Base-by-base conservation (phyloP, 768 basidiomycete genomes). In the Mycena maculata region DNA sequence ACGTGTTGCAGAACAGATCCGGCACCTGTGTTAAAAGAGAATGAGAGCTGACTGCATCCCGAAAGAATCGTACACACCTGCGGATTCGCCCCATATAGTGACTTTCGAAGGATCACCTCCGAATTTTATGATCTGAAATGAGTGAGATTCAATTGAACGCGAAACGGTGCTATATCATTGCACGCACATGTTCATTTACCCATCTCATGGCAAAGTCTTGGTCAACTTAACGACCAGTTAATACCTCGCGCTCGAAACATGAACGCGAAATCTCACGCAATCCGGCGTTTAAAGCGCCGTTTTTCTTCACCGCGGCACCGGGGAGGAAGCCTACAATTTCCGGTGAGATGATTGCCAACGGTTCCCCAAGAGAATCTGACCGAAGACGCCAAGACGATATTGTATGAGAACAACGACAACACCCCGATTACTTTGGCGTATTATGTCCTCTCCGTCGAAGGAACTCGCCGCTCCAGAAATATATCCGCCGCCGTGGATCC, bases 401-500 rank as follows among this genome's bases (percentile, higher is more conserved):
- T 84, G 83, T n/a, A 82, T 77, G 36, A 80, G 60, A 15, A 84
- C 82, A 10, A 76, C 77, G 0, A 84, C 74, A 1, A 80, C 75
- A 4, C 74, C 75, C 20, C 78, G 76, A 12, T 75, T 75, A 27
- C 80, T 74, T 64, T 77, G 76, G 4, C 73, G 69, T n/a, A 83
- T 71, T 23, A 84, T 69, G 60, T 81, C 80, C 33, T 78, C 75
- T 22, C 81, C 82, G 45, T 74, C 68, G 58, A 71, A 79, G 0
- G 38, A 20, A 3, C 72, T 68, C 2, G 76, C 78, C 42, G 71
- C 75, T 11, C 79, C 79, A 8, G 53, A 49, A 7, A 74, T 63
- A 45, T 82, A 82, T 15, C 65, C 75, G 53, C 56, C 83, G 76
- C 82, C 82, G 68, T 83, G 81, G 22, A 85, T 84, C 80, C 79